phyloP scores from a whole-genome alignment of 371 early-diverging fungal species.

The Apophysomyces trapeziformis region DNA sequence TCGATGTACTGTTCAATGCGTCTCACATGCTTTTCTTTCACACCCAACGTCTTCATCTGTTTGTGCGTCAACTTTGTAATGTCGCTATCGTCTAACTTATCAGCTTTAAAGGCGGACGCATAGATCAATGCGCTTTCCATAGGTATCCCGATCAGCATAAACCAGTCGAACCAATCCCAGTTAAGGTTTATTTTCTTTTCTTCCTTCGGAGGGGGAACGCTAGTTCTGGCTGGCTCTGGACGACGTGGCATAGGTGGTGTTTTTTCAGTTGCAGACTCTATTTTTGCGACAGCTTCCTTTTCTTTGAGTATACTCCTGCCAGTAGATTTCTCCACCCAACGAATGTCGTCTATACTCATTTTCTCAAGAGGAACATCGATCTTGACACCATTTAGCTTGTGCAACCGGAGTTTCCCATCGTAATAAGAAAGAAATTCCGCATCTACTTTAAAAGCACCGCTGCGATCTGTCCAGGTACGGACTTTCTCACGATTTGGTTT shows the following conservation, averaged over 20 bases:
- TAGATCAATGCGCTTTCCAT: slow-evolving; percentile 79
- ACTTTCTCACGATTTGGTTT: slow-evolving; percentile 61
- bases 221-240: slow-evolving; percentile 1
- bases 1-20: slow-evolving; percentile 71
- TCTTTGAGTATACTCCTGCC: slow-evolving; percentile 57
- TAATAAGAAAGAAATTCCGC: slow-evolving; percentile 80
- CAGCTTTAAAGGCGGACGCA: slow-evolving; percentile 79
- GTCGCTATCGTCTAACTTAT: slow-evolving; percentile 80
- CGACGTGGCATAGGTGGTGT: slow-evolving; percentile 29
- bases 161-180: slow-evolving; percentile 94
- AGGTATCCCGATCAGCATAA: slow-evolving; percentile 78
- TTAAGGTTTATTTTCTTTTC: slow-evolving; percentile 58
- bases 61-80: slow-evolving; percentile 77
- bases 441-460: slow-evolving; percentile 90
- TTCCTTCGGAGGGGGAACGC: slow-evolving; percentile 22
- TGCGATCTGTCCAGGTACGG: slow-evolving; percentile 91
- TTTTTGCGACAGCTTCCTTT: slow-evolving; percentile 16
- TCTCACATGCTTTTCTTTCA: slow-evolving; percentile 84
- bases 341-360: slow-evolving; percentile 73
- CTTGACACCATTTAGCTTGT: slow-evolving; percentile 92
- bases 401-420: slow-evolving; percentile 86
- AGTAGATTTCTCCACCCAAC: slow-evolving; percentile 60
- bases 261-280: slow-evolving; percentile 14
- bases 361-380: slow-evolving; percentile 93
- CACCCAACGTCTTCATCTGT: slow-evolving; percentile 74